Evolutionary conservation across 164 flowering plant genomes (phyloP), one percentile per base, ranked within the genome.

Genomic region (Kalanchoe fedtschenkoi): DNA sequence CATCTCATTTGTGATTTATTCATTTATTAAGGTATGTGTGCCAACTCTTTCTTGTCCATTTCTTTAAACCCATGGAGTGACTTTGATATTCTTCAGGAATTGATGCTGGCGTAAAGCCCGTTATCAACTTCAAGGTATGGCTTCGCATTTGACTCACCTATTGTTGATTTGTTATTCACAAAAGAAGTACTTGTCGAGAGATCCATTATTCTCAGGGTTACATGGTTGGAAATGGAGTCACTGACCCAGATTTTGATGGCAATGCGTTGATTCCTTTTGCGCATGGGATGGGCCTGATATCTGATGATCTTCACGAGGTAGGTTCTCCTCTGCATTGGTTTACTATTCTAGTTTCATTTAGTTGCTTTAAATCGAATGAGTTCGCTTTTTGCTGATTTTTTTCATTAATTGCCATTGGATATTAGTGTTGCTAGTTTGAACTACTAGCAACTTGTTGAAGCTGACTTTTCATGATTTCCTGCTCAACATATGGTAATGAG

Each of bases 271-370:
- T 92, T 60, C 98, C 97, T 6, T 92, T 92, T 76, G 91, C 78
- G 7, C 91, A 89, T 77, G 96, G 97, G 60, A 92, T 89, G 97
- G 97, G 91, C 69, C 77, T 92, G 55, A 89, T 92, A 65, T 80
- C 96, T 14, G 83, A 89, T 67, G 76, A 79, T 9, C 70, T 89
- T 34, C 85, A 61, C 71, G 62, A 83, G 87, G 98, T 87, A 38
- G 30, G 74, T 76, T 22, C 6, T 22, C 26, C 37, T 32, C 26
- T 32, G 38, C 16, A 46, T 24, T 65, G 16, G 24, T 14, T 22
- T 33, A 4, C 1, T 3, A 6, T 21, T 39, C 10, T 15, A 16
- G 13, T 33, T 33, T 58, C n/a, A 5, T 33, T 15, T 33, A 6
- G 17, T 8, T 34, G n/a, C 10, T 26, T 8, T 22, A 17, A 29